Evolutionary conservation across 1,284 basidiomycete genomes (phyloP).

Genomic region (Golubevia sp.): DNA sequence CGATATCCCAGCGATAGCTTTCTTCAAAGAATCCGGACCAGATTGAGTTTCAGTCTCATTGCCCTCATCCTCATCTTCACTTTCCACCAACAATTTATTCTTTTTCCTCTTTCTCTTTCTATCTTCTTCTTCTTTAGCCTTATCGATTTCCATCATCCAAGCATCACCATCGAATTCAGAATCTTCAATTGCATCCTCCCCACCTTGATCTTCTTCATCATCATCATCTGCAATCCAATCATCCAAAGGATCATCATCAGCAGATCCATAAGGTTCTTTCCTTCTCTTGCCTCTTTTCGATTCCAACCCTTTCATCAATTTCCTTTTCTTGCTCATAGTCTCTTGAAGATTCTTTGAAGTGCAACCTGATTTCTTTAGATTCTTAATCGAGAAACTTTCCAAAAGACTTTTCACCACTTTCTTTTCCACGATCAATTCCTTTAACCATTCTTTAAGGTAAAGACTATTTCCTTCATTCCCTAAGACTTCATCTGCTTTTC

Average conservation of each 20-base stretch:
- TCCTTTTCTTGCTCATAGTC: slow-evolving; percentile 6
- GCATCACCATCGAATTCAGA: too few relatives aligned
- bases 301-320: slow-evolving; percentile 1
- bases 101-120: background rate
- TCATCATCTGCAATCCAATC: slow-evolving; percentile 18
- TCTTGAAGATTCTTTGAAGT: slow-evolving; percentile 9
- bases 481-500: slow-evolving; percentile 74
- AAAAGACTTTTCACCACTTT: background rate
- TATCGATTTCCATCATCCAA: background rate
- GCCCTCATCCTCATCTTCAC: background rate
- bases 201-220: slow-evolving; percentile 1
- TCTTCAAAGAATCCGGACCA: background rate
- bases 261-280: slow-evolving; percentile 24
- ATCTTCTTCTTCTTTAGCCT: background rate
- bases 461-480: slow-evolving; percentile 77
- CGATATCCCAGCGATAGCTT: background rate
- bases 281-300: slow-evolving; percentile 22
- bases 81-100: background rate
- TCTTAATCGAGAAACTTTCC: slow-evolving; percentile 5
- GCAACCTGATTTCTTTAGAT: slow-evolving; percentile 13
- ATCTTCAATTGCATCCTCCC: slow-evolving; percentile 3
- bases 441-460: slow-evolving; percentile 82
- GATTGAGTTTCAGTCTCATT: background rate
- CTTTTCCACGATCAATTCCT: slow-evolving; percentile 70
- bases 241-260: slow-evolving; percentile 39